Evolutionary conservation across 129 eudicot species (phyloP), one percentile per base, ranked within the genome.

Genomic region (Cynara cardunculus): DNA sequence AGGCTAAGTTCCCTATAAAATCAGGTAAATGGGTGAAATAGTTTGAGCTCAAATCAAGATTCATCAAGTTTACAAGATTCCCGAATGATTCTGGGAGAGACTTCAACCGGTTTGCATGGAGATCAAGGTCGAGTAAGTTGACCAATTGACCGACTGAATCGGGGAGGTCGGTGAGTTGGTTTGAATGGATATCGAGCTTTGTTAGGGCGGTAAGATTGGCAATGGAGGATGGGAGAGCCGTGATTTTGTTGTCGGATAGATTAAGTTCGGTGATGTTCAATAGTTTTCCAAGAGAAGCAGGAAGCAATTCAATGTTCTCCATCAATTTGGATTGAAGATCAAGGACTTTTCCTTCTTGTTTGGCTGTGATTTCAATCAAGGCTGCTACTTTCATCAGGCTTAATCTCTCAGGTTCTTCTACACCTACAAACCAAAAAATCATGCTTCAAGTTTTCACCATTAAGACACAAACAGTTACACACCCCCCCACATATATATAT

Each of bases 281-380:
- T 73, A 94, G 88, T 81, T 90, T 94, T 41, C 94, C 99, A 5
- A 94, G 87, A 10, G 97, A 87, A 8, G 82, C 73, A 34, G 97
- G 99, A 81, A 92, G 94, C 92, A 91, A 90, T 73, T 92, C 93
- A 25, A 92, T 78, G 75, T 89, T 87, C 74, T 90, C 90, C 94
- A 85, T 86, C 71, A 94, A 72, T 81, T 88, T 92, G 28, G 93
- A 91, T 65, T 83, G 90, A 84, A 94, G 93, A 86, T 94, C 90
- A 78, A 94, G 87, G 73, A 87, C 72, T 35, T 66, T 35, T 46
- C 66, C 88, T 31, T 86, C 89, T 56, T 71, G 77, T 89, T 86
- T 92, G 46, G 91, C 88, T 69, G 79, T 78, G 37, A 67, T 80
- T 87, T 94, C 99, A 28, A 94, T 87, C 65, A 89, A 75, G 71